These are phyloP conservation scores for Pseudonitzschia pungens DNA, from an alignment of 108 stramenopile genomes.

Conservation along the genomic window DNA sequence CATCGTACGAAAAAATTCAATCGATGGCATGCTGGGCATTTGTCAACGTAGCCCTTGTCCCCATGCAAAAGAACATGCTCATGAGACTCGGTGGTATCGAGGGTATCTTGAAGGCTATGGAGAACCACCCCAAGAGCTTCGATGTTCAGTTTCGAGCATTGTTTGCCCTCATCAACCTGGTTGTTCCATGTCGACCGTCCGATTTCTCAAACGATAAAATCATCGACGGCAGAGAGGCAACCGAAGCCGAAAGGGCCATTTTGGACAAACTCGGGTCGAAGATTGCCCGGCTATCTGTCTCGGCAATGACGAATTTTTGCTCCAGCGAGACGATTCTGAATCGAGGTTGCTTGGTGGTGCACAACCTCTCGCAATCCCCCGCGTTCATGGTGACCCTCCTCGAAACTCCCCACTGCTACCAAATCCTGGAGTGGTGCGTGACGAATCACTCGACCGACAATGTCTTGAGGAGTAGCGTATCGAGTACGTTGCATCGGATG, in stretches of 20 bases:
- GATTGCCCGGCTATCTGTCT: constrained; percentile 68
- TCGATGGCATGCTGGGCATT: constrained; percentile 91
- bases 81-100: constrained; percentile 74
- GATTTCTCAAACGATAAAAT: constrained; percentile 17
- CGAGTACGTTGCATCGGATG: constrained; percentile 70
- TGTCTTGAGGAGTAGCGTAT: constrained; percentile 70
- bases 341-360: constrained; percentile 88
- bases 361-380: constrained; percentile 80
- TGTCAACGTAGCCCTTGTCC: constrained; percentile 86
- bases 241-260: constrained; percentile 56
- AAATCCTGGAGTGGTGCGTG: constrained; percentile 78
- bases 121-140: constrained; percentile 65
- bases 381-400: constrained; percentile 70
- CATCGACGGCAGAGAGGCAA: constrained; percentile 39
- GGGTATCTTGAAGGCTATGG: constrained; percentile 75
- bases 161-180: constrained; percentile 90
- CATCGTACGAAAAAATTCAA: constrained; percentile 61
- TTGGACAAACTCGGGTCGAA: constrained; percentile 62
- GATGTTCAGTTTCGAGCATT: constrained; percentile 89
- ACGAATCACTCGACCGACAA: constrained; percentile 69
- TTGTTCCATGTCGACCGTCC: constrained; percentile 65
- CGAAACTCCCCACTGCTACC: constrained; percentile 75
- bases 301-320: constrained; percentile 85
- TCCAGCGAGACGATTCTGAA: constrained; percentile 81
- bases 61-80: constrained; percentile 73